These are phyloP conservation scores for Leccinum imitatum DNA, from an alignment of 768 basidiomycete species.

Conservation along the genomic window DNA sequence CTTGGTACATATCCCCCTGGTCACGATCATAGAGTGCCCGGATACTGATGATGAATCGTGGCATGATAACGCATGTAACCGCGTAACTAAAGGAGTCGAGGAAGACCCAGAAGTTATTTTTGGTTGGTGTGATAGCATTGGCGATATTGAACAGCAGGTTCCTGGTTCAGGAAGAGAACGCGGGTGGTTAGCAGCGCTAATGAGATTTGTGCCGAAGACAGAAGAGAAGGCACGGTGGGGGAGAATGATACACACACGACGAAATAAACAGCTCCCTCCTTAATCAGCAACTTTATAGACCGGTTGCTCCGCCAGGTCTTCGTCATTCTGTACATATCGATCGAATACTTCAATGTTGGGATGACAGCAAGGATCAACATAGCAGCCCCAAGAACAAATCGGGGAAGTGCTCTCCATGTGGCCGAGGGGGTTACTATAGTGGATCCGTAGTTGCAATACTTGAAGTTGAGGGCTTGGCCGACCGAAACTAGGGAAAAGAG, in stretches of 20 bases:
- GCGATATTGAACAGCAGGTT: neutral
- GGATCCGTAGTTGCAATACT: neutral
- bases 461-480: neutral
- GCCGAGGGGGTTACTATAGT: neutral
- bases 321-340: neutral
- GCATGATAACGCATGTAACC: neutral
- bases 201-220: neutral
- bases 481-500: neutral
- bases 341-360: neutral
- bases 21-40: neutral
- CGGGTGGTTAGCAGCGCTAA: neutral
- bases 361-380: neutral
- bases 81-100: neutral
- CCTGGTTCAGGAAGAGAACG: neutral
- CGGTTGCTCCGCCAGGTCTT: neutral
- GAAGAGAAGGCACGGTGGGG: too few relatives aligned
- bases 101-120: neutral
- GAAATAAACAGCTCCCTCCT: neutral
- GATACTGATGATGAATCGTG: neutral
- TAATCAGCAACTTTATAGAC: neutral
- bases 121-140: neutral
- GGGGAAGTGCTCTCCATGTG: neutral
- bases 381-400: neutral
- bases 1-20: neutral
- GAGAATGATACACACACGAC: neutral